These are phyloP conservation scores for Straminergon stramineum DNA, from an alignment of 225 moss, liverwort and hornwort genomes.

Conservation along the genomic window DNA sequence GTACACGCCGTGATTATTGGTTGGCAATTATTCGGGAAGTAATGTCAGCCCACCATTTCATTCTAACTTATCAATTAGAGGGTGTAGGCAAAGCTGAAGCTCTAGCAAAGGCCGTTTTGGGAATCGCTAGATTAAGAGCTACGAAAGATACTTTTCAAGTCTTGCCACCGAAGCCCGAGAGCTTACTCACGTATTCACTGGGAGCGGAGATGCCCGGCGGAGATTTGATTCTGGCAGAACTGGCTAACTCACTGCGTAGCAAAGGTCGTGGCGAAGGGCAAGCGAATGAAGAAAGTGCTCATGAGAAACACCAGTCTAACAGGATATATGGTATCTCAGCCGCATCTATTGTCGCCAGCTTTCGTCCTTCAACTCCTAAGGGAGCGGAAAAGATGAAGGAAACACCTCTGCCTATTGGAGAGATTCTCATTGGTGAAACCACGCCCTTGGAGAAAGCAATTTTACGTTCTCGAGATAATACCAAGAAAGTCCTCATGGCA, in stretches of 20 bases:
- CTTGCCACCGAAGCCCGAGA: constrained; percentile 55
- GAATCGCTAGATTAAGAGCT: constrained; percentile 71
- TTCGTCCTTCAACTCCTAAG: constrained; percentile 52
- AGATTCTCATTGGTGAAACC: constrained; percentile 65
- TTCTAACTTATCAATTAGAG: constrained; percentile 56
- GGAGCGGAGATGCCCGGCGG: constrained; percentile 84
- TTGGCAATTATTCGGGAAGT: constrained; percentile 80
- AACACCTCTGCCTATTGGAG: constrained; percentile 51
- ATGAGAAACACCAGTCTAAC: constrained; percentile 24
- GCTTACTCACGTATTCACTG: constrained; percentile 70
- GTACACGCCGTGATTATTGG: constrained; percentile 84
- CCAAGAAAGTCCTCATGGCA: constrained; percentile 64
- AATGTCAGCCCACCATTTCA: constrained; percentile 63
- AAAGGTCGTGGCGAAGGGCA: constrained; percentile 15
- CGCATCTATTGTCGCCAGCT: constrained; percentile 27
- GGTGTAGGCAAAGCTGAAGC: constrained; percentile 63
- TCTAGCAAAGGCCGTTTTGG: constrained; percentile 71
- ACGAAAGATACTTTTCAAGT: constrained; percentile 68
- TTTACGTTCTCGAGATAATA: constrained; percentile 64
- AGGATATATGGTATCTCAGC: constrained; percentile 35
- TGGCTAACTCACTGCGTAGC: constrained; percentile 55
- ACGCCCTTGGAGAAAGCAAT: constrained; percentile 77
- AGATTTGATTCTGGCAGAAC: constrained; percentile 65
- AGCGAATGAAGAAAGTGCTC: constrained; percentile 20
- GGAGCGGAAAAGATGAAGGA: constrained; percentile 24